Conservation (phyloP, 208 protist species). For the Lotmaria passim region DNA sequence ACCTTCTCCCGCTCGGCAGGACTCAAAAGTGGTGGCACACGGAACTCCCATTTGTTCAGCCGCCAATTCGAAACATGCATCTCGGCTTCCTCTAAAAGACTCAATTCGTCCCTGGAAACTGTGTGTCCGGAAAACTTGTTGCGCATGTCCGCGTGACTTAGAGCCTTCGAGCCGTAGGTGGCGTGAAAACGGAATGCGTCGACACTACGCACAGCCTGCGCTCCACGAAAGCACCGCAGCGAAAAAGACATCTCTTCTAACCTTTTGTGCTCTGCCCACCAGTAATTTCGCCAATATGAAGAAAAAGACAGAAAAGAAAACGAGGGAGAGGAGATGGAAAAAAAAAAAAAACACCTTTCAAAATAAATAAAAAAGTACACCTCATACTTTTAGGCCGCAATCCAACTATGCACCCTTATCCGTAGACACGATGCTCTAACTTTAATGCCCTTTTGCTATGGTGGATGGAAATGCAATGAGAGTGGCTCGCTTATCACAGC, state of each 20-base stretch:
- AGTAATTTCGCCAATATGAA: neutral
- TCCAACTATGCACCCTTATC: too few species aligned
- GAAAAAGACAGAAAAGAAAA: slow-evolving; percentile 5
- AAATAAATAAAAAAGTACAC: neutral
- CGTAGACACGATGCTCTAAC: too few species aligned
- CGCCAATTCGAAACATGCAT: slow-evolving; percentile 65
- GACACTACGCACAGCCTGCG: slow-evolving; percentile 9
- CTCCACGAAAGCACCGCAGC: slow-evolving; percentile 17
- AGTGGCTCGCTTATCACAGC: too few species aligned
- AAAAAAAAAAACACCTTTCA: neutral
- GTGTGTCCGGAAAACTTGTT: slow-evolving; percentile 20
- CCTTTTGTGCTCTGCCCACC: neutral
- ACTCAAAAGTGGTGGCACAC: slow-evolving; percentile 61
- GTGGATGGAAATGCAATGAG: too few species aligned
- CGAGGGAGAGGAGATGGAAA: neutral
- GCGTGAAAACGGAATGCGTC: slow-evolving; percentile 47
- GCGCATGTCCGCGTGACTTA: slow-evolving; percentile 58
- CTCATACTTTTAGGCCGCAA: too few species aligned
- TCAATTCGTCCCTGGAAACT: slow-evolving; percentile 31
- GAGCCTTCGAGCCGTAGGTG: slow-evolving; percentile 50
- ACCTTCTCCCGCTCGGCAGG: slow-evolving; percentile 55
- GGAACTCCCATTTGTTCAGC: slow-evolving; percentile 89
- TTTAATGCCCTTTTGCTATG: too few species aligned
- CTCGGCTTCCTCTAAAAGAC: slow-evolving; percentile 64
- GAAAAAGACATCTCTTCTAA: slow-evolving; percentile 17